Conservation (phyloP, 108 stramenopile species). For the Discostella pseudostelligera region DNA sequence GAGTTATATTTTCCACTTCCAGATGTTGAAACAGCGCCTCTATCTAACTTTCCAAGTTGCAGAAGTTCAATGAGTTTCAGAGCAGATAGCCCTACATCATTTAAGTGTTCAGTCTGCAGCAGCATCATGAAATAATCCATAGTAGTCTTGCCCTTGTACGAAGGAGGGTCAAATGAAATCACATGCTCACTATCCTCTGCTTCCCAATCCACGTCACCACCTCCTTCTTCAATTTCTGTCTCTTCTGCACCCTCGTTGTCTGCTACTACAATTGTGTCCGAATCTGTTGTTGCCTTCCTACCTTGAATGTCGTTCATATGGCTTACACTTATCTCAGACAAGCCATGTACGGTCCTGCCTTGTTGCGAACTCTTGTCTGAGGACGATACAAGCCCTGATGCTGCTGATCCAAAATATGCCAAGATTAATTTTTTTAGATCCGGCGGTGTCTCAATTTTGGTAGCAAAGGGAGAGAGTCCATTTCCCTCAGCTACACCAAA, state of each 20-base stretch:
- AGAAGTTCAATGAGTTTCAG: constrained; percentile 19
- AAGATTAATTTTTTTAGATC: constrained; percentile 6
- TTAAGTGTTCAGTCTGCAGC: not conserved
- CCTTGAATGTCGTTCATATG: no score
- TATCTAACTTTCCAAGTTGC: constrained; percentile 11
- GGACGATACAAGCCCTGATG: not conserved
- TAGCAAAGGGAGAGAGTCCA: constrained; percentile 23
- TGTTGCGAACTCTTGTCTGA: not conserved
- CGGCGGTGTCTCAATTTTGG: constrained; percentile 7
- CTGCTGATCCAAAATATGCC: not conserved
- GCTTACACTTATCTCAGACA: no score
- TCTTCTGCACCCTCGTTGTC: no score
- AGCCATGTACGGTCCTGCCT: not conserved
- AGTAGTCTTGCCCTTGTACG: no score
- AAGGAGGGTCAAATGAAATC: no score
- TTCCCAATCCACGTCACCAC: no score
- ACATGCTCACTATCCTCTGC: no score
- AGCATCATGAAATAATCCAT: no score
- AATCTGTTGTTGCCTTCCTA: no score
- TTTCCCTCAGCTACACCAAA: constrained; percentile 18
- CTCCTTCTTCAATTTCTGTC: no score
- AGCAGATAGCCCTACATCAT: not conserved
- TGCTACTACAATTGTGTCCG: no score
- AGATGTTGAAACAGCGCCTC: not conserved
- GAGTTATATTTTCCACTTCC: not conserved